Percentiles rank a stretch among this genome's conserved stretches.
Evolutionary conservation across 768 basidiomycete genomes (phyloP).

Genomic region (Galerina marginata): DNA sequence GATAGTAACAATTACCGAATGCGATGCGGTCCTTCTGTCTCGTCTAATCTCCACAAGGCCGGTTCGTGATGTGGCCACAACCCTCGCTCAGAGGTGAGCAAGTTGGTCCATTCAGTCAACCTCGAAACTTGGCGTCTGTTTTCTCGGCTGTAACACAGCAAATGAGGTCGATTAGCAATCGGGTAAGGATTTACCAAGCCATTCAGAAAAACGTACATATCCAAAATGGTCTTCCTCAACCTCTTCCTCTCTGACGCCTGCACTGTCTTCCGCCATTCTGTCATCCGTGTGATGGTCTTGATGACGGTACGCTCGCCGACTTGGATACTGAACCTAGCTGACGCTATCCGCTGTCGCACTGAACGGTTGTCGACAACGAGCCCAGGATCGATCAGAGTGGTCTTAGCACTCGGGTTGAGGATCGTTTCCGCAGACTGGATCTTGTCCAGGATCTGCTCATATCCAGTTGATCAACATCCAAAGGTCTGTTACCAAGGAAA

Average conservation of each 20-base stretch:
- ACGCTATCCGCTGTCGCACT: slow-evolving; percentile 56
- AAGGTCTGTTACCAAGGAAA: neutral
- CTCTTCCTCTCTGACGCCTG: slow-evolving; percentile 73
- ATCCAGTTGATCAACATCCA: neutral
- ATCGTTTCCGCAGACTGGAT: slow-evolving; percentile 58
- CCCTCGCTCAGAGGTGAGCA: slow-evolving; percentile 77
- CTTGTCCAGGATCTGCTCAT: slow-evolving; percentile 58
- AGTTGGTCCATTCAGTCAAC: slow-evolving; percentile 63
- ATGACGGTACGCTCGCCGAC: slow-evolving; percentile 66
- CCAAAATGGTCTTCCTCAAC: slow-evolving; percentile 71
- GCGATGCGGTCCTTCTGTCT: slow-evolving; percentile 90
- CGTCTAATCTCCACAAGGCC: slow-evolving; percentile 80
- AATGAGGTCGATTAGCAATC: neutral
- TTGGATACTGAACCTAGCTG: slow-evolving; percentile 65
- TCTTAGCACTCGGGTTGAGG: slow-evolving; percentile 53
- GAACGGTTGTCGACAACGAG: slow-evolving; percentile 59
- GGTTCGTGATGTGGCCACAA: slow-evolving; percentile 71
- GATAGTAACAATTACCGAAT: slow-evolving; percentile 60
- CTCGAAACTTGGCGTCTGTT: slow-evolving; percentile 70
- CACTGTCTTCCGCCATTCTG: slow-evolving; percentile 77
- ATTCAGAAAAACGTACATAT: slow-evolving; percentile 54
- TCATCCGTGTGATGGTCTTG: slow-evolving; percentile 65
- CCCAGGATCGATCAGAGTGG: slow-evolving; percentile 56
- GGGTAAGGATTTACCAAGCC: neutral
- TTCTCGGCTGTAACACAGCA: slow-evolving; percentile 63